Conservation (phyloP, 371 early-diverging fungal species). For the Lichtheimia corymbifera region DNA sequence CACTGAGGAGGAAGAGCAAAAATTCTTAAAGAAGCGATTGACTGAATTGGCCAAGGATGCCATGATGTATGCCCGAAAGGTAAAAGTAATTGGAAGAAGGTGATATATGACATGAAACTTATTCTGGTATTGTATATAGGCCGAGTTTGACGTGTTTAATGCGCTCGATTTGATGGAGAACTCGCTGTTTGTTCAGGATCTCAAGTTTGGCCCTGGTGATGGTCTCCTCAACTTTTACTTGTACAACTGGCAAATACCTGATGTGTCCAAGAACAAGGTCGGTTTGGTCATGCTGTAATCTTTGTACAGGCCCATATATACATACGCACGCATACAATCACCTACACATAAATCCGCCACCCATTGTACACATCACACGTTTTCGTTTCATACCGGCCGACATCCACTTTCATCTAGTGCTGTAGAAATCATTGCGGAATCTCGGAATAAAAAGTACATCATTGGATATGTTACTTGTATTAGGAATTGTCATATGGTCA, state of each 20-base stretch:
- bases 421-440: too few species aligned
- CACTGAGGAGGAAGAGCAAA: constrained; percentile 36
- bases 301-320: too few species aligned
- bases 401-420: too few species aligned
- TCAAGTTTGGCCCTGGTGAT: constrained; percentile 93
- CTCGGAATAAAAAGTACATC: too few species aligned
- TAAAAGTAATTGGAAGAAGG: constrained; percentile 18
- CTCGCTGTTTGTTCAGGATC: constrained; percentile 68
- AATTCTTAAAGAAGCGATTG: constrained; percentile 54
- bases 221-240: constrained; percentile 93
- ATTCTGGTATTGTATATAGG: constrained; percentile 20
- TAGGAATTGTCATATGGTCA: too few species aligned
- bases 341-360: too few species aligned
- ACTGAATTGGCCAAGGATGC: constrained; percentile 70
- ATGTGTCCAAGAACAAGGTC: constrained; percentile 66
- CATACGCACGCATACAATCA: too few species aligned
- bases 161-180: constrained; percentile 90
- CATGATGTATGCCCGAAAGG: constrained; percentile 76
- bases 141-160: constrained; percentile 89
- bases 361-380: too few species aligned
- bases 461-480: too few species aligned
- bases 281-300: constrained; percentile 85
- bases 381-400: too few species aligned
- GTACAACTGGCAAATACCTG: constrained; percentile 90
- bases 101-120: not conserved